Conservation (phyloP, 2,329 filamentous ascomycete species). For the Magnaporthiopsis rhizophila region DNA sequence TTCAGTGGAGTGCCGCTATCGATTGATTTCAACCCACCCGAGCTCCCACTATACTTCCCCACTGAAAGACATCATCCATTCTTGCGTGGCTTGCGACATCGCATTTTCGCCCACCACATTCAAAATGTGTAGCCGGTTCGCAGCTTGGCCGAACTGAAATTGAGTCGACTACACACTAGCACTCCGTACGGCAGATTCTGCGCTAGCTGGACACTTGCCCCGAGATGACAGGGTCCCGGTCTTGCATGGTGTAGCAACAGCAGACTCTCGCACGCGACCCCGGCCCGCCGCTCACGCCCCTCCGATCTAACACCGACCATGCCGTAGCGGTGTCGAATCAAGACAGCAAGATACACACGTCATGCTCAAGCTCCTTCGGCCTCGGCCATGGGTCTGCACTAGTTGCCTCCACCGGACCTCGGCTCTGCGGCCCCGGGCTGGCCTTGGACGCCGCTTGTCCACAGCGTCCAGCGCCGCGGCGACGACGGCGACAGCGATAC, state of each 20-base stretch:
- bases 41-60: neutral
- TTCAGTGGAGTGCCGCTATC: neutral
- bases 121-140: neutral
- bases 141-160: neutral
- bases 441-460: constrained; percentile 3
- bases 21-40: neutral
- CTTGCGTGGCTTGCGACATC: neutral
- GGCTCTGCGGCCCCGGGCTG: neutral
- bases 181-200: neutral
- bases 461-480: constrained; percentile 4
- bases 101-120: neutral
- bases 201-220: neutral
- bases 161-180: neutral
- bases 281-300: neutral
- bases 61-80: neutral
- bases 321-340: neutral
- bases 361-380: constrained; percentile 30
- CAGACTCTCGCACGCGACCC: constrained; percentile 3
- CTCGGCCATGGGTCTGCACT: constrained; percentile 54
- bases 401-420: constrained; percentile 41
- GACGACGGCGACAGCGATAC: constrained; percentile 18
- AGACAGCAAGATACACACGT: constrained; percentile 4
- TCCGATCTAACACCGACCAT: constrained; percentile 1
- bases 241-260: neutral
- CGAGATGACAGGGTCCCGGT: neutral